phyloP scores from a whole-genome alignment of 768 basidiomycete species.

The Dendrothele bispora region DNA sequence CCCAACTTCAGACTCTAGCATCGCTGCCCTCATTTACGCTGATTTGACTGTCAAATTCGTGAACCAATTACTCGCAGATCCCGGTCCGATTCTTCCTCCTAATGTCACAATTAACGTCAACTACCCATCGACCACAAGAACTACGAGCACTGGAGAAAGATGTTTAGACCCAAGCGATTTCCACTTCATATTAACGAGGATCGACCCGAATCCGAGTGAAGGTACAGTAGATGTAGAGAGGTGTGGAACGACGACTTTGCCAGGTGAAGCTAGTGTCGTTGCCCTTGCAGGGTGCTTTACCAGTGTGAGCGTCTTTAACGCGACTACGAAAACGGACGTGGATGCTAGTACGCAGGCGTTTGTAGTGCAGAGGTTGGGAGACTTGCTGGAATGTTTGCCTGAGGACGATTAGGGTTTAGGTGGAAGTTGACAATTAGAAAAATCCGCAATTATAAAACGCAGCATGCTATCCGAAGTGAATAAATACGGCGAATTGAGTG shows the following conservation, averaged over 20 bases:
- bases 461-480: too few relatives aligned
- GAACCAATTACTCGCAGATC: constrained; percentile 25
- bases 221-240: constrained; percentile 44
- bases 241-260: constrained; percentile 43
- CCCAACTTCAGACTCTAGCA: constrained; percentile 30
- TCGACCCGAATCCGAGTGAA: constrained; percentile 27
- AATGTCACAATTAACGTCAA: constrained; percentile 51
- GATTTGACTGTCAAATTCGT: constrained; percentile 41
- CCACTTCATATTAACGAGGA: constrained; percentile 46
- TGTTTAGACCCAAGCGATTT: constrained; percentile 38
- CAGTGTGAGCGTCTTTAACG: constrained; percentile 48
- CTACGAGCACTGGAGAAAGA: too few relatives aligned
- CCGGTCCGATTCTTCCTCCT: constrained; percentile 37
- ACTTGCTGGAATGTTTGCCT: constrained; percentile 24
- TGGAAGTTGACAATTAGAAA: too few relatives aligned
- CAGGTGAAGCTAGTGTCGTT: constrained; percentile 41
- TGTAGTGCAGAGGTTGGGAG: constrained; percentile 34
- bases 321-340: constrained; percentile 43
- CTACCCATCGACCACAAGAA: constrained; percentile 35
- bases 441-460: too few relatives aligned
- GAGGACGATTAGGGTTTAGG: too few relatives aligned
- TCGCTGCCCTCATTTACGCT: constrained; percentile 42
- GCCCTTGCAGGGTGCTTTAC: constrained; percentile 39
- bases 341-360: constrained; percentile 36
- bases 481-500: too few relatives aligned